Base-by-base conservation (phyloP, 768 basidiomycete genomes). In the Chalciporus chontae region DNA sequence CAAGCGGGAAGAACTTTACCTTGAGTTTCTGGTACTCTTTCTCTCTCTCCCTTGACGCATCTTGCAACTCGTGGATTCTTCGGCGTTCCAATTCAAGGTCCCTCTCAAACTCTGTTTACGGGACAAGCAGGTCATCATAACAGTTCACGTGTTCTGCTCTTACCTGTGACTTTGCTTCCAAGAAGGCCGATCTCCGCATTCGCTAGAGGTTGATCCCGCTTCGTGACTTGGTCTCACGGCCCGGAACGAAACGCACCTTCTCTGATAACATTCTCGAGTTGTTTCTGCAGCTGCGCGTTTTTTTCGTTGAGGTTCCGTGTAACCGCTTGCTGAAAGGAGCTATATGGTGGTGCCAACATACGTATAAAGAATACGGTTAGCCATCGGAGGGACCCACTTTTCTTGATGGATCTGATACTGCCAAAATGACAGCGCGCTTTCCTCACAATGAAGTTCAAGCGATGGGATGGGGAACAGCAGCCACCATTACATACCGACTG, bases 361-460 rank as follows among this genome's bases (percentile, higher is more conserved):
- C n/a, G 41, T 48, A 40, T 11, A 42, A 43, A 14, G 29, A 18
- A 39, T 11, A 45, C 0, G 4, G 32, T 14, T 8, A 26, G 47
- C 41, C 14, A 37, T 32, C 23, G 24, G 24, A 50, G 6, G 18
- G 19, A 57, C 69, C 50, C 48, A 87, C 90, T 79, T 83, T 71
- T 93, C 90, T 68, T 93, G 90, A 54, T 89, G 87, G 44, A 84
- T 79, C 60, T 93, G 90, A 65, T 93, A 93, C 65, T 90, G 87
- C 90, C 90, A 93, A 65, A 93, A 93, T 4, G 90, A 87, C 50
- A 92, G 78, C 4, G 90, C 88, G 18, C 89, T 90, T 47, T 23
- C 21, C 27, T 26, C 17, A 31, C 11, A 4, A 40, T 62, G 43
- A 52, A 40, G 43, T 29, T 40, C 18, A 40, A 39, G 24, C 29